phyloP scores from a whole-genome alignment of 148 eudicot genomes.

The Gaultheria prostrata region DNA sequence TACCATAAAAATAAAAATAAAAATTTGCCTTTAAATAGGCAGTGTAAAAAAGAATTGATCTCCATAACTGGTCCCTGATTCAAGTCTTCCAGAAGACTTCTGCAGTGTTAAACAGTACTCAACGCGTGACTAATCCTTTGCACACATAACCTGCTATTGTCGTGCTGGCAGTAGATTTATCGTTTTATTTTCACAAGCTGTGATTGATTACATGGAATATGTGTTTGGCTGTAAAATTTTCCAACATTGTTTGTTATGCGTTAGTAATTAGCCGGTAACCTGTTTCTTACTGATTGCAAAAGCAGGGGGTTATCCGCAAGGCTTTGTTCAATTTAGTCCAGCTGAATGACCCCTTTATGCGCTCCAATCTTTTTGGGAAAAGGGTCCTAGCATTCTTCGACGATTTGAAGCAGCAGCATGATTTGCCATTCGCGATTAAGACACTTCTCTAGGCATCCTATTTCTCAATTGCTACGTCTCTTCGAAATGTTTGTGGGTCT shows the following conservation, averaged over 20 bases:
- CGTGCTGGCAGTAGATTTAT: background rate
- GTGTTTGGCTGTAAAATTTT: background rate
- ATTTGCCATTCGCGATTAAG: background rate
- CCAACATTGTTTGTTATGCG: background rate
- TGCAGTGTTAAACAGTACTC: too few relatives aligned
- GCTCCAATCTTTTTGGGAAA: conserved; percentile 45
- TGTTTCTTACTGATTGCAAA: background rate
- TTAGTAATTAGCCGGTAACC: background rate
- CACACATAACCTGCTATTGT: background rate
- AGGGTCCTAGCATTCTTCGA: conserved; percentile 37
- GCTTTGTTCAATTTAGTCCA: conserved; percentile 24
- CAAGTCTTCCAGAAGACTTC: too few relatives aligned
- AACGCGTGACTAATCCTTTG: background rate
- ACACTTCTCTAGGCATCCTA: background rate
- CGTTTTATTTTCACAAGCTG: background rate
- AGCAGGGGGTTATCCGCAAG: conserved; percentile 30
- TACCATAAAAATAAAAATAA: too few relatives aligned
- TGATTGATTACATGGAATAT: too few relatives aligned
- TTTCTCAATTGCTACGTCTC: too few relatives aligned
- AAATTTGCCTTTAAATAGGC: too few relatives aligned
- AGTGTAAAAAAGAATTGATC: too few relatives aligned
- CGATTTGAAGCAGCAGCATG: conserved; percentile 17
- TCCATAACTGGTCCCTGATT: too few relatives aligned
- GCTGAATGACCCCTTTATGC: conserved; percentile 30
- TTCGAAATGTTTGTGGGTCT: background rate